Percentiles rank a stretch among this genome's conserved stretches.
phyloP scores from a whole-genome alignment of 768 basidiomycete genomes.

The Sistotremastrum niveocremeum region DNA sequence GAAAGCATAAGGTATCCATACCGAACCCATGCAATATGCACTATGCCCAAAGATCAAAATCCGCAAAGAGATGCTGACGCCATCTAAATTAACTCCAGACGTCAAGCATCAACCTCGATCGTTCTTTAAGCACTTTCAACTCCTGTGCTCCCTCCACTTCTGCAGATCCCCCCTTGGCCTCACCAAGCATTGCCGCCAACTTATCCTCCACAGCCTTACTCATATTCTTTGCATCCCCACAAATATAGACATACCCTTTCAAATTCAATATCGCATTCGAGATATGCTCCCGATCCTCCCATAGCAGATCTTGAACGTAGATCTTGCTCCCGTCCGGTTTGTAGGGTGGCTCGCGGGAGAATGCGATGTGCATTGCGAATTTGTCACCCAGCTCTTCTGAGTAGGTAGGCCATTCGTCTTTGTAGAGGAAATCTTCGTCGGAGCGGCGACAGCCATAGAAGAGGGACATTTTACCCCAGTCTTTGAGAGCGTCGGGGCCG shows the following conservation, averaged over 20 bases:
- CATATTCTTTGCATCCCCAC: slow-evolving; percentile 96
- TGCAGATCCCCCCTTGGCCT: slow-evolving; percentile 83
- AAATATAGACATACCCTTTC: slow-evolving; percentile 96
- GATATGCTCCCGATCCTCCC: slow-evolving; percentile 73
- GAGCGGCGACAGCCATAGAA: slow-evolving; percentile 94
- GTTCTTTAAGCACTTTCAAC: slow-evolving; percentile 90
- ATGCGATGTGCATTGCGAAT: slow-evolving; percentile 77
- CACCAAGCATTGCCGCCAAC: slow-evolving; percentile 70
- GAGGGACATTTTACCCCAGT: slow-evolving; percentile 90
- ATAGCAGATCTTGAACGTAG: slow-evolving; percentile 96
- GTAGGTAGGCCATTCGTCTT: slow-evolving; percentile 91
- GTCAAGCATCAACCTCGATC: slow-evolving; percentile 74
- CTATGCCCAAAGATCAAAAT: background rate
- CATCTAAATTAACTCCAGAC: slow-evolving; percentile 59
- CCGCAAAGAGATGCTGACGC: slow-evolving; percentile 4
- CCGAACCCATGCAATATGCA: too few species aligned
- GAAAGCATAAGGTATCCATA: too few species aligned
- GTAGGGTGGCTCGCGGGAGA: slow-evolving; percentile 79
- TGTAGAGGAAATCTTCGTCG: slow-evolving; percentile 85
- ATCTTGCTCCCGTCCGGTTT: slow-evolving; percentile 89
- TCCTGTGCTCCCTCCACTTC: slow-evolving; percentile 86
- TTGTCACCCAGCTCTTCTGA: slow-evolving; percentile 78
- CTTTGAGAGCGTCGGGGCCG: slow-evolving; percentile 79
- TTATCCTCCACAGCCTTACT: slow-evolving; percentile 89
- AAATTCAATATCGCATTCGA: slow-evolving; percentile 84